Percentiles rank a stretch among this genome's conserved stretches.
phyloP scores from a whole-genome alignment of 176 grass and related monocot genomes.

The Paspalum vaginatum region DNA sequence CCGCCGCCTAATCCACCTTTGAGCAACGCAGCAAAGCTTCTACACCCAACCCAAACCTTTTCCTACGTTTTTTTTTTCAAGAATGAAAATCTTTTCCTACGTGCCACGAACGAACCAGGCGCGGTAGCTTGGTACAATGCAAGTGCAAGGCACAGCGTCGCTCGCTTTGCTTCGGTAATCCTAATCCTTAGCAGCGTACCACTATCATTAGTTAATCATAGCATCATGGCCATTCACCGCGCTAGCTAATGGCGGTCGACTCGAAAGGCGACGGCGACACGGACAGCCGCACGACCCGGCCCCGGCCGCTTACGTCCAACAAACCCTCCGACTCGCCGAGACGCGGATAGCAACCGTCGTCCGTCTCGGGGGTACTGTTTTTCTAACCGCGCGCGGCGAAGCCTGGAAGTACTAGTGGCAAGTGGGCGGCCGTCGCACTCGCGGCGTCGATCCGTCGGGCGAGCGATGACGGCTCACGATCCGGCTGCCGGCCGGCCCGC shows the following conservation, averaged over 20 bases:
- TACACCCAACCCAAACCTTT: too few species aligned
- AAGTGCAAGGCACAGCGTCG: too few species aligned
- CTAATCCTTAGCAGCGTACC: neutral
- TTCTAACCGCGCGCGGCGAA: too few species aligned
- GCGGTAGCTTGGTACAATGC: neutral
- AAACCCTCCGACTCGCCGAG: neutral
- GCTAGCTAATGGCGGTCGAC: constrained; percentile 42
- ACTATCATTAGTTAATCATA: constrained; percentile 46
- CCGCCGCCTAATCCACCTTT: too few species aligned
- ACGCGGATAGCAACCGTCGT: too few species aligned
- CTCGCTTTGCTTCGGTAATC: constrained; percentile 22
- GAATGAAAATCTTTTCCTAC: neutral
- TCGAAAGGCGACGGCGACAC: constrained; percentile 56
- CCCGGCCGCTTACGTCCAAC: neutral
- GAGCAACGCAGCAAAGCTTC: too few species aligned
- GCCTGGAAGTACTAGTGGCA: too few species aligned
- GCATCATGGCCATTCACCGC: neutral
- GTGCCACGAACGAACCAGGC: neutral
- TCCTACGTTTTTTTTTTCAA: too few species aligned
- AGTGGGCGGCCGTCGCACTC: neutral
- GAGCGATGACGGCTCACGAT: neutral
- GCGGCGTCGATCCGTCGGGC: neutral
- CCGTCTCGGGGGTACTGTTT: neutral
- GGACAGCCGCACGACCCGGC: constrained; percentile 22
- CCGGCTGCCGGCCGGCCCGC: constrained; percentile 10